Percentiles rank a stretch among this genome's conserved stretches.
Conservation (phyloP, 2,329 filamentous ascomycete genomes). For the Onygena corvina region DNA sequence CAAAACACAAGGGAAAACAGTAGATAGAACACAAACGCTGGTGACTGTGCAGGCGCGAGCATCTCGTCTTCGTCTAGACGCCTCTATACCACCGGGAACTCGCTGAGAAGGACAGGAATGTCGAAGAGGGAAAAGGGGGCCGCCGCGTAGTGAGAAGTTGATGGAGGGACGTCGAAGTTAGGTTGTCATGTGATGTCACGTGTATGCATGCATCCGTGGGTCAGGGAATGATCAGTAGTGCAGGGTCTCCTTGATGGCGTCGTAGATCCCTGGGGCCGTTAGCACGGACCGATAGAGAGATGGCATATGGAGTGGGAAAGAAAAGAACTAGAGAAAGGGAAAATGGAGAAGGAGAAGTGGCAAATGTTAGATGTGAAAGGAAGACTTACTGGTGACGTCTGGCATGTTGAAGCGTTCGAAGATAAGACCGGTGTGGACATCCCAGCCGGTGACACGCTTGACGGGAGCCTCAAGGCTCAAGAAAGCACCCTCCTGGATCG, state of each 20-base stretch:
- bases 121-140: neutral
- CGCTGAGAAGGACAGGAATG: neutral
- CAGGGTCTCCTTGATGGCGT: constrained; percentile 55
- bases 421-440: constrained; percentile 64
- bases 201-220: too few relatives aligned
- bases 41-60: constrained; percentile 8
- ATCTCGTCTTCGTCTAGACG: constrained; percentile 10
- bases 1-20: neutral
- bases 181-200: too few relatives aligned
- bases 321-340: neutral
- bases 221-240: constrained; percentile 43
- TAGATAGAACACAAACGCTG: neutral
- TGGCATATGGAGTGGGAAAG: neutral
- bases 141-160: neutral
- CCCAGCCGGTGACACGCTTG: constrained; percentile 76
- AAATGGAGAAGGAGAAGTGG: neutral
- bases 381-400: constrained; percentile 68
- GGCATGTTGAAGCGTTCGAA: constrained; percentile 75
- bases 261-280: constrained; percentile 49
- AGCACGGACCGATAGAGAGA: constrained; percentile 8
- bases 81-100: constrained; percentile 1
- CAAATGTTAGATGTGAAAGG: neutral
- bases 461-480: constrained; percentile 74
- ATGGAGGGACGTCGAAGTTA: neutral
- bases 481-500: constrained; percentile 80